Evolutionary conservation across 345 rosid species (phyloP).

Genomic region (Heritiera littoralis): DNA sequence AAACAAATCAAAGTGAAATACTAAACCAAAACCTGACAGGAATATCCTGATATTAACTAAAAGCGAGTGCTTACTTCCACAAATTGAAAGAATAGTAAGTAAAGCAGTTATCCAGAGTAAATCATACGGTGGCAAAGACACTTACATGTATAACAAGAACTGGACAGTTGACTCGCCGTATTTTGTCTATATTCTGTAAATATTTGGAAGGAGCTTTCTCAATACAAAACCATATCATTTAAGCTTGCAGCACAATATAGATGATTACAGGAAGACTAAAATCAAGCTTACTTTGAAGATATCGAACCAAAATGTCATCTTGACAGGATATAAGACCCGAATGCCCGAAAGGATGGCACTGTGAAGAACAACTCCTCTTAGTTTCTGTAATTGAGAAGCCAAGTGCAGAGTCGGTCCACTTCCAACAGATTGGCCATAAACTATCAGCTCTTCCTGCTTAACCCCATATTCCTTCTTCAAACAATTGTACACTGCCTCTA

Average conservation of each 20-base stretch:
- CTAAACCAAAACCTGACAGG: too few species aligned
- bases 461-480: slow-evolving; percentile 69
- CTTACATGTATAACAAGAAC: slow-evolving; percentile 98
- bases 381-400: slow-evolving; percentile 63
- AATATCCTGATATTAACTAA: too few species aligned
- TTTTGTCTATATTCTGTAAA: slow-evolving; percentile 95
- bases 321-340: slow-evolving; percentile 91
- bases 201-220: slow-evolving; percentile 18
- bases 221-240: slow-evolving; percentile 9
- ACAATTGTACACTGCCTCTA: slow-evolving; percentile 85
- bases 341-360: slow-evolving; percentile 96
- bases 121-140: slow-evolving; percentile 12
- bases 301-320: slow-evolving; percentile 94
- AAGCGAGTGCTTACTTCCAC: background rate
- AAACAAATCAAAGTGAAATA: too few species aligned
- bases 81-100: background rate
- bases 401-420: slow-evolving; percentile 94
- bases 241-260: slow-evolving; percentile 5
- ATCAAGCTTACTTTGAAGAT: slow-evolving; percentile 67
- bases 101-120: background rate
- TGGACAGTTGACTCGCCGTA: slow-evolving; percentile 78
- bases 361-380: slow-evolving; percentile 92
- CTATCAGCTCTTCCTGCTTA: slow-evolving; percentile 76
- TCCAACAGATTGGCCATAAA: slow-evolving; percentile 97
- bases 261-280: background rate